Evolutionary conservation across 192 early-diverging fungal species (phyloP), one percentile per base, ranked within the genome.

Genomic region (Phycomyces nitens): DNA sequence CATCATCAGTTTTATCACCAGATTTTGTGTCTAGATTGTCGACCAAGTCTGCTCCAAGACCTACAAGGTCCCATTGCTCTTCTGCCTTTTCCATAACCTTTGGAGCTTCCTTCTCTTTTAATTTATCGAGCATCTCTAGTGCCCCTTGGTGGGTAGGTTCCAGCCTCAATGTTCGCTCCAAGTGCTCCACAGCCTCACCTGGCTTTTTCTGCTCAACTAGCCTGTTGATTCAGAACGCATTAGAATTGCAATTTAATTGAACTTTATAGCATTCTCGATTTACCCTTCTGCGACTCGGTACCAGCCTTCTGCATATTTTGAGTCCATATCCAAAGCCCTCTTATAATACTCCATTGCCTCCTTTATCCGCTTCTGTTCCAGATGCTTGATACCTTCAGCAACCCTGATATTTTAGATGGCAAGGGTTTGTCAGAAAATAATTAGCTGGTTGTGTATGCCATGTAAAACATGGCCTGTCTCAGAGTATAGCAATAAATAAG

Each of bases 161-260:
- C 29, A 84, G 22, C 23, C 72, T 65, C 5, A 88, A 60, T 1
- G 84, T 71, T 15, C 72, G 64, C 29, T 82, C 74, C 21, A 93
- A 78, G 27, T 85, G 76, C 40, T 60, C 43, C 14, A 57, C 74
- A 0, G 89, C 82, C 21, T 88, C 87, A 3, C 75, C 76, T 21
- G 55, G 72, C 16, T 79, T 74, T 12, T 76, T 61, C 49, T 65
- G 58, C 42, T 66, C 61, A n/a, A 66, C 41, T 24, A 70, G 64
- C 3, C 68, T 70, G 69, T 20, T 20, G 4, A 34, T 21, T 41
- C 16, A 0, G 49, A 40, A 41, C 5, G 10, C n/a, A 41, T 41
- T 27, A 42, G 22, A 52, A 26, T 7, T 65, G 23, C 16, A 39
- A 16, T 18, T 12, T n/a, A 62, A 34, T 44, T 53, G 8, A 60